These are phyloP conservation scores for Kluyveromyces siamensis DNA, from an alignment of 805 yeast species.

Conservation along the genomic window DNA sequence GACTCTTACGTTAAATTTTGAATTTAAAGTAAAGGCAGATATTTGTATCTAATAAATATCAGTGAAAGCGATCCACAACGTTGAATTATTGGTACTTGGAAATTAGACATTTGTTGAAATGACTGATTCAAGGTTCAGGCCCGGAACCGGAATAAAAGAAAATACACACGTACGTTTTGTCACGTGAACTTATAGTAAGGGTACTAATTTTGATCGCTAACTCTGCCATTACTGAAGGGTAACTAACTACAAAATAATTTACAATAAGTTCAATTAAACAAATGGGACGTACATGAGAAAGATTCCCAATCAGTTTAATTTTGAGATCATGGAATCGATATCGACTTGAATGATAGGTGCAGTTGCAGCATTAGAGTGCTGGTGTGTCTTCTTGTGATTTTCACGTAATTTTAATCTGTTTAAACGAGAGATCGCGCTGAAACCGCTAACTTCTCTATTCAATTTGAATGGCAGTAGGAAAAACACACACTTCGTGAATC, in stretches of 20 bases:
- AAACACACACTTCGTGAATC: constrained; percentile 48
- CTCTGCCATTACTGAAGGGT: neutral
- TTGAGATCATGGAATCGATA: constrained; percentile 58
- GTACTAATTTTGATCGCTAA: no score
- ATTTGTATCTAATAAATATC: no score
- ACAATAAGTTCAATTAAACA: neutral
- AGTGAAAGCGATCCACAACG: neutral
- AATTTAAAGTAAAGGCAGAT: neutral
- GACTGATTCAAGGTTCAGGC: neutral
- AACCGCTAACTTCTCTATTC: constrained; percentile 62
- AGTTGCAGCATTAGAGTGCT: constrained; percentile 49
- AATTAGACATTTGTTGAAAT: no score
- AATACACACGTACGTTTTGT: neutral
- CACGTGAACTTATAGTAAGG: neutral
- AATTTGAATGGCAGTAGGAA: constrained; percentile 66
- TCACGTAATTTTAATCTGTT: constrained; percentile 51
- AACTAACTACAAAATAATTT: neutral
- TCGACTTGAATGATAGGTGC: constrained; percentile 64
- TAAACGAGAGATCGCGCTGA: constrained; percentile 63
- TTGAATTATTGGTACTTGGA: no score
- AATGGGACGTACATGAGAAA: neutral
- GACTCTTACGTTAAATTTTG: neutral
- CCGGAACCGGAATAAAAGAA: neutral
- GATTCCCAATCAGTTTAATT: constrained; percentile 40
- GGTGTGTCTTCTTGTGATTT: constrained; percentile 33